Conservation (phyloP, 768 basidiomycete genomes). For the Tremella mesenterica region DNA sequence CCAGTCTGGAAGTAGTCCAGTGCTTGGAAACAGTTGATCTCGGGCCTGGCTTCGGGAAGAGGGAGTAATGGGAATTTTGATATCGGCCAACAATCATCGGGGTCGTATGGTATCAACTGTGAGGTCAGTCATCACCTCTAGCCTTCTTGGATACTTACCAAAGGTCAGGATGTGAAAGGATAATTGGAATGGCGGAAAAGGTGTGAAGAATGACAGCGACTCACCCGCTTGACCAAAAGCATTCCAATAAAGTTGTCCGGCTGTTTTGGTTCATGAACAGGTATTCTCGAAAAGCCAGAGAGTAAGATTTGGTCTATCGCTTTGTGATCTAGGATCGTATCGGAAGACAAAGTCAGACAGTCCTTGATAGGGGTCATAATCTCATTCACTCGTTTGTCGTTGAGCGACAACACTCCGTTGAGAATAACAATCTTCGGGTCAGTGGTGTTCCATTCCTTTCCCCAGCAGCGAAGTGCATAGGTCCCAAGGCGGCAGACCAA, state of each 20-base stretch:
- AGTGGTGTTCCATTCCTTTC: neutral
- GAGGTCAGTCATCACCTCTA: neutral
- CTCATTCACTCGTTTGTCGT: conserved; percentile 52
- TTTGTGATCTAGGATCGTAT: conserved; percentile 68
- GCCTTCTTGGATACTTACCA: too few relatives aligned
- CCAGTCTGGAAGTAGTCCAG: conserved; percentile 92
- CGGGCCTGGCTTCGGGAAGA: conserved; percentile 77
- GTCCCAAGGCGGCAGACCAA: too few relatives aligned
- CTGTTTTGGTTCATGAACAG: conserved; percentile 66
- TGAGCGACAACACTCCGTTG: conserved; percentile 45
- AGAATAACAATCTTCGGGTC: conserved; percentile 40
- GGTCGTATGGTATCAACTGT: conserved; percentile 82
- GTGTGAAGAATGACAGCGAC: neutral
- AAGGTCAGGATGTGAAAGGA: too few relatives aligned
- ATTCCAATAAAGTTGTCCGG: conserved; percentile 68
- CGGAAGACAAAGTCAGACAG: conserved; percentile 59
- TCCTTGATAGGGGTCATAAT: conserved; percentile 76
- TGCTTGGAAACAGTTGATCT: conserved; percentile 86
- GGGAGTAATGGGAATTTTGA: conserved; percentile 64
- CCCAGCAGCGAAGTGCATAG: neutral
- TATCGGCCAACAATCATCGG: conserved; percentile 52
- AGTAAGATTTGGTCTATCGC: conserved; percentile 58
- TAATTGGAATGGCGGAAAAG: too few relatives aligned
- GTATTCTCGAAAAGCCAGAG: conserved; percentile 81
- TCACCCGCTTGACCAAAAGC: conserved; percentile 73